These are phyloP conservation scores for Hypsizygus ulmarius DNA, from an alignment of 1,284 basidiomycete species.

Conservation along the genomic window DNA sequence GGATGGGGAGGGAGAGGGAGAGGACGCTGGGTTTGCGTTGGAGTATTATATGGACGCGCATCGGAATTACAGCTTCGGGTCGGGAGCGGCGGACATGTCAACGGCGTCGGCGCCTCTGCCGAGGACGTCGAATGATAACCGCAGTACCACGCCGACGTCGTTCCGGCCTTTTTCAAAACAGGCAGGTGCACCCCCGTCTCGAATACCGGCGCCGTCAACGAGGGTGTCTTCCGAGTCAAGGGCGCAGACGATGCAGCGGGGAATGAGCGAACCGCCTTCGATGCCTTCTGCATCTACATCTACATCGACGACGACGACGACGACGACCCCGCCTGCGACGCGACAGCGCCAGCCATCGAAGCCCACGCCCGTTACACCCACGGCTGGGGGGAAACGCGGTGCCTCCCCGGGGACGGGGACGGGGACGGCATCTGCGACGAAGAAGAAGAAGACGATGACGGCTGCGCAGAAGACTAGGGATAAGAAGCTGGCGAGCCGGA, in stretches of 20 bases:
- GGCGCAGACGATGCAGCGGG: slow-evolving; percentile 23
- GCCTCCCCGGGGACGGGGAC: slow-evolving; percentile 31
- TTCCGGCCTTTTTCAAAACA: slow-evolving; percentile 28
- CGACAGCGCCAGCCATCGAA: slow-evolving; percentile 19
- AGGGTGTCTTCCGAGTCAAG: slow-evolving; percentile 38
- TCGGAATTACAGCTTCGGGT: slow-evolving; percentile 4
- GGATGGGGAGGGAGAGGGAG: slow-evolving; percentile 38
- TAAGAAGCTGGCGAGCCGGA: slow-evolving; percentile 29
- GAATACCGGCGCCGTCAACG: slow-evolving; percentile 35
- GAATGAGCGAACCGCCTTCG: slow-evolving; percentile 29
- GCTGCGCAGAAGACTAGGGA: slow-evolving; percentile 31
- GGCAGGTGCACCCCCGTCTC: slow-evolving; percentile 28
- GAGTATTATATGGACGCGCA: slow-evolving; percentile 3
- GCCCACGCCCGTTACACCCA: slow-evolving; percentile 10
- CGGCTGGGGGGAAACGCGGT: slow-evolving; percentile 16
- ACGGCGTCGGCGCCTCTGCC: slow-evolving; percentile 19
- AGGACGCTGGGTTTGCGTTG: slow-evolving; percentile 27
- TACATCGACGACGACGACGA: slow-evolving; percentile 22
- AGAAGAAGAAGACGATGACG: slow-evolving; percentile 36
- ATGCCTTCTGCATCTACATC: slow-evolving; percentile 23
- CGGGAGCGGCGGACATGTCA: slow-evolving; percentile 25
- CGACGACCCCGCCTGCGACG: slow-evolving; percentile 15
- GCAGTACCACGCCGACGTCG: slow-evolving; percentile 37
- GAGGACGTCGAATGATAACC: slow-evolving; percentile 24
- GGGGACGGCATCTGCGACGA: slow-evolving; percentile 29